Conservation (phyloP, 257 asterid genomes). For the Jacaranda copaia region DNA sequence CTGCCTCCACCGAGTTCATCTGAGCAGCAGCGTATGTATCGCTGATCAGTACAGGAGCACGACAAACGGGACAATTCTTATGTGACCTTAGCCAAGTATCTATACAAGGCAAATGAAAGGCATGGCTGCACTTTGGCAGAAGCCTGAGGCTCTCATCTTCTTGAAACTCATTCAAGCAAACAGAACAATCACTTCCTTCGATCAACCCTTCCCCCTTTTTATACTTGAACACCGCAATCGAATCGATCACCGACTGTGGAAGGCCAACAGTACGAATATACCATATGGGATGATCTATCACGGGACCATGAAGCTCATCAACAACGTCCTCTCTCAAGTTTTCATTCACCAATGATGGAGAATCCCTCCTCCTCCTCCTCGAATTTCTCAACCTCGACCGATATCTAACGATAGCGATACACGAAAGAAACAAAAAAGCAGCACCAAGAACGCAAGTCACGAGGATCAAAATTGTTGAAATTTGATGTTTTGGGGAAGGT, state of each 20-base stretch:
- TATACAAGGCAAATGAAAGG: conserved; percentile 74
- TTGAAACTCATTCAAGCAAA: conserved; percentile 74
- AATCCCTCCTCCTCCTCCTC: conserved; percentile 30
- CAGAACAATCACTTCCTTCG: conserved; percentile 72
- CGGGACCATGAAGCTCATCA: conserved; percentile 56
- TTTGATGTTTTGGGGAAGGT: conserved; percentile 3
- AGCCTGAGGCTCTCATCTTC: conserved; percentile 72
- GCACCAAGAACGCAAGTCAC: conserved; percentile 65
- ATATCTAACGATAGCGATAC: conserved; percentile 50
- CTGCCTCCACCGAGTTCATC: neutral
- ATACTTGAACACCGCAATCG: conserved; percentile 58
- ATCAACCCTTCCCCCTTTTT: conserved; percentile 50
- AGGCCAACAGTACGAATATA: conserved; percentile 70
- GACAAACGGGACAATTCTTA: conserved; percentile 83
- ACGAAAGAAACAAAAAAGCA: conserved; percentile 52
- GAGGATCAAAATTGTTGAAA: conserved; percentile 50
- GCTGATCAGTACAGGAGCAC: conserved; percentile 56
- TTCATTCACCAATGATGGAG: neutral
- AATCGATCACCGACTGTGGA: conserved; percentile 60
- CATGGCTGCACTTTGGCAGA: conserved; percentile 85
- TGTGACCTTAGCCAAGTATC: conserved; percentile 90
- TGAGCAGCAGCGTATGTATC: neutral
- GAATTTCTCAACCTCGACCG: conserved; percentile 25
- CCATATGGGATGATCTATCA: conserved; percentile 71
- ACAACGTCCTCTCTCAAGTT: conserved; percentile 38